phyloP scores from a whole-genome alignment of 306 rosid genomes.

The Betula pendula region DNA sequence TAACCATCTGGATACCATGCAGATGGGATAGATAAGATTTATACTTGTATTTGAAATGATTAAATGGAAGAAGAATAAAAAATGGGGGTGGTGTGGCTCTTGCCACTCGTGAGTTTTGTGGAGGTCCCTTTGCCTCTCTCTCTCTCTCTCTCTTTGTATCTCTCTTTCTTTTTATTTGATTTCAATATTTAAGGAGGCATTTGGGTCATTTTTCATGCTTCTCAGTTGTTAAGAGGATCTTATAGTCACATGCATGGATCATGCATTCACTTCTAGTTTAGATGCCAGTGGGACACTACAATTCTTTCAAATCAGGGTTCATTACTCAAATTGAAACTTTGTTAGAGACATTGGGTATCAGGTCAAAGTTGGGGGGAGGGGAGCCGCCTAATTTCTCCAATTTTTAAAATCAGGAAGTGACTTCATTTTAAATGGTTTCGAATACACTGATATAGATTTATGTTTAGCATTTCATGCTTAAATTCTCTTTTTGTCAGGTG shows the following conservation, averaged over 20 bases:
- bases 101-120: background rate
- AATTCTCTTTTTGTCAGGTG: background rate
- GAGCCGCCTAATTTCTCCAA: too few species aligned
- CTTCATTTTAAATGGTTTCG: background rate
- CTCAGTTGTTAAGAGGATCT: background rate
- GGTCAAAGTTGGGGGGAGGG: background rate
- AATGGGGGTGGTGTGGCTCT: background rate
- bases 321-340: background rate
- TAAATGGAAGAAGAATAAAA: too few species aligned
- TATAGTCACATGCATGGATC: background rate
- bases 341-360: too few species aligned
- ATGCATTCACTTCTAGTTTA: background rate
- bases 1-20: too few species aligned
- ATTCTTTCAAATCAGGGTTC: background rate
- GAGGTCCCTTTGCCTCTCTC: background rate
- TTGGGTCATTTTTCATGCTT: background rate
- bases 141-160: too few species aligned
- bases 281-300: background rate
- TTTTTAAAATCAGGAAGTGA: background rate
- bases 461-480: background rate
- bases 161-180: too few species aligned
- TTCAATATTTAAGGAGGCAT: background rate
- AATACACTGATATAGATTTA: background rate
- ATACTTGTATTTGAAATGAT: too few species aligned
- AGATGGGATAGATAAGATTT: too few species aligned